phyloP scores from a whole-genome alignment of 192 early-diverging fungal species.

The Obelidium mucronatum region DNA sequence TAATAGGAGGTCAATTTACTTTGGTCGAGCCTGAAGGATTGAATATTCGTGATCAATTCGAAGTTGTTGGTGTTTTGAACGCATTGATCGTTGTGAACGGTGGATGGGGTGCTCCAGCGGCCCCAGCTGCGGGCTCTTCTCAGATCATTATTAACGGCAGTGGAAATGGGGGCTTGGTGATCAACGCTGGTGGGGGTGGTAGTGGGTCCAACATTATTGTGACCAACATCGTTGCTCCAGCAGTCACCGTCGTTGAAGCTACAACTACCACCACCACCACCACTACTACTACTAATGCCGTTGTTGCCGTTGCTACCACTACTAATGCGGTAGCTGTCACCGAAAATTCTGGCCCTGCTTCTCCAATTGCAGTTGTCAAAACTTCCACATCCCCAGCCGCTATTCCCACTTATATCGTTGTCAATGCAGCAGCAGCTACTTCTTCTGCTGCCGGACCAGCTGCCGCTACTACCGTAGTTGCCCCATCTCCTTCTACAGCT shows the following conservation, averaged over 20 bases:
- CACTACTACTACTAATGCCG: neutral
- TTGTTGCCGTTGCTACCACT: neutral
- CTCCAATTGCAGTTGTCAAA: neutral
- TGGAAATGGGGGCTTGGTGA: too few species aligned
- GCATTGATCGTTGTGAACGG: slow-evolving; percentile 4
- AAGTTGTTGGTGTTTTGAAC: slow-evolving; percentile 10
- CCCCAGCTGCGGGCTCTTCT: neutral
- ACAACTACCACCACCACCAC: neutral
- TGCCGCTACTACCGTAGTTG: neutral
- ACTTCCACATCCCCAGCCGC: neutral
- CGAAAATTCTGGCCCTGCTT: too few species aligned
- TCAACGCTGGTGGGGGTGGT: too few species aligned
- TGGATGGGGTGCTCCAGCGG: neutral
- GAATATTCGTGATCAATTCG: slow-evolving; percentile 35
- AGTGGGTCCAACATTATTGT: too few species aligned
- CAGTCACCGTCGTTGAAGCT: neutral
- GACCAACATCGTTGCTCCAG: neutral
- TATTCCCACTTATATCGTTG: too few species aligned
- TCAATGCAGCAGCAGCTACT: neutral
- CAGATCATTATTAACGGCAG: neutral
- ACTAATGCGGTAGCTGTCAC: neutral
- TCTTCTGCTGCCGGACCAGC: neutral
- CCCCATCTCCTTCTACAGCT: neutral
- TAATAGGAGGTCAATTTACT: slow-evolving; percentile 3
- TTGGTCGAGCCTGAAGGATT: slow-evolving; percentile 16